Evolutionary conservation across 2,329 filamentous ascomycete genomes (phyloP).

Genomic region (Rhynchosporium agropyri): DNA sequence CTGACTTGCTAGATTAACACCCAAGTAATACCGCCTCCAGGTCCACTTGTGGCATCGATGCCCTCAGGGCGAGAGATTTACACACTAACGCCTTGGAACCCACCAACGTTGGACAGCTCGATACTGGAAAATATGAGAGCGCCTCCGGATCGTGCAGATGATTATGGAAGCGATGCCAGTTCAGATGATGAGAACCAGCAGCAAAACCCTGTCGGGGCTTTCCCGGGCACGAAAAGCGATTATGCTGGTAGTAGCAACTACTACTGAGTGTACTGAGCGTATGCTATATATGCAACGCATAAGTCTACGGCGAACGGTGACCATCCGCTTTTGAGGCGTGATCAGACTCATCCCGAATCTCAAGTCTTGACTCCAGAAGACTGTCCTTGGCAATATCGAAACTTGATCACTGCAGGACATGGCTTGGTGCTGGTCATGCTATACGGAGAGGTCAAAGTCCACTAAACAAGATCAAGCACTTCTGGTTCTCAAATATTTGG

Average conservation of each 20-base stretch:
- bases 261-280: slow-evolving; percentile 30
- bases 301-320: background rate
- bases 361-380: too few species aligned
- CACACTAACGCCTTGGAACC: slow-evolving; percentile 66
- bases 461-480: too few species aligned
- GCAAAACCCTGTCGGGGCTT: slow-evolving; percentile 50
- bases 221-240: slow-evolving; percentile 51
- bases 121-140: slow-evolving; percentile 64
- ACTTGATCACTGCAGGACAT: too few species aligned
- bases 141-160: slow-evolving; percentile 52
- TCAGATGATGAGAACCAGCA: slow-evolving; percentile 45
- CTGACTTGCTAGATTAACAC: slow-evolving; percentile 67
- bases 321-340: background rate
- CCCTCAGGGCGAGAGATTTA: slow-evolving; percentile 90
- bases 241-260: slow-evolving; percentile 43
- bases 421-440: too few species aligned
- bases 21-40: slow-evolving; percentile 72
- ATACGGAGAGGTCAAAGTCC: too few species aligned
- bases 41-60: slow-evolving; percentile 74
- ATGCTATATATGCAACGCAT: too few species aligned
- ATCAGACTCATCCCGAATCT: too few species aligned
- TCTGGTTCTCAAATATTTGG: too few species aligned
- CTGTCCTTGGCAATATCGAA: too few species aligned
- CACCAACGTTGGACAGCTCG: slow-evolving; percentile 65
- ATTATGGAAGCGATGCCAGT: slow-evolving; percentile 47